A percentile compares a stretch with the other conserved stretches of the same genome.
Conservation (phyloP, 495 filamentous ascomycete species). For the Penicillium fimorum region DNA sequence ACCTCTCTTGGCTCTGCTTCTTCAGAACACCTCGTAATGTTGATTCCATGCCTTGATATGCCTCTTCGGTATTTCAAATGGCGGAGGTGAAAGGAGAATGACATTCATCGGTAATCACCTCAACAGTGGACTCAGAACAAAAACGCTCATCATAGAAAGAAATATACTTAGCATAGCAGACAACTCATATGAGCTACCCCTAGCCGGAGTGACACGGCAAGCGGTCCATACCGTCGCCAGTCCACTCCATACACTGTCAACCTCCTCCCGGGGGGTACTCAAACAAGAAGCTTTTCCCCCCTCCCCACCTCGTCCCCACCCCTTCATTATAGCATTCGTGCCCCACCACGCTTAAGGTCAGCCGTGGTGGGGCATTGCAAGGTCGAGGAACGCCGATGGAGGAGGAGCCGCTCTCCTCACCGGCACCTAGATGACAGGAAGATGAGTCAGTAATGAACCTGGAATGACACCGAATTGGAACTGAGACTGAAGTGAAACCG, state of each 20-base stretch:
- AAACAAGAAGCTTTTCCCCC: not conserved
- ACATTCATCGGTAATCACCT: not conserved
- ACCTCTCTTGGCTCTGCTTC: too few relatives aligned
- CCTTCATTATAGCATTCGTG: not conserved
- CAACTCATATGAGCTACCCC: not conserved
- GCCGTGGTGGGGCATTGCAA: not conserved
- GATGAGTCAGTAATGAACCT: not conserved
- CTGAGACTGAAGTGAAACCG: not conserved
- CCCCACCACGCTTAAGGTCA: slow-evolving; percentile 1
- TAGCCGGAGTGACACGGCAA: not conserved
- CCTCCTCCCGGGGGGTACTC: not conserved
- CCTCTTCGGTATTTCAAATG: not conserved
- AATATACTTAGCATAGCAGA: not conserved
- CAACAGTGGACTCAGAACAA: not conserved
- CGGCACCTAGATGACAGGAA: not conserved
- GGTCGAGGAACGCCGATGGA: not conserved
- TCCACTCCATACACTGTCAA: not conserved
- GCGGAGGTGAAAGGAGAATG: not conserved
- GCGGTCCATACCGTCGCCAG: not conserved
- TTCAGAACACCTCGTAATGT: too few relatives aligned
- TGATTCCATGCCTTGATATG: not conserved
- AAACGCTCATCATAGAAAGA: not conserved
- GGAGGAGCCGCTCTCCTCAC: not conserved
- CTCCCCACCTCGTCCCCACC: not conserved
- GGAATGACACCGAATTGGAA: not conserved